Base-by-base conservation (phyloP, 75 land plant species). In the Cunninghamia lanceolata region DNA sequence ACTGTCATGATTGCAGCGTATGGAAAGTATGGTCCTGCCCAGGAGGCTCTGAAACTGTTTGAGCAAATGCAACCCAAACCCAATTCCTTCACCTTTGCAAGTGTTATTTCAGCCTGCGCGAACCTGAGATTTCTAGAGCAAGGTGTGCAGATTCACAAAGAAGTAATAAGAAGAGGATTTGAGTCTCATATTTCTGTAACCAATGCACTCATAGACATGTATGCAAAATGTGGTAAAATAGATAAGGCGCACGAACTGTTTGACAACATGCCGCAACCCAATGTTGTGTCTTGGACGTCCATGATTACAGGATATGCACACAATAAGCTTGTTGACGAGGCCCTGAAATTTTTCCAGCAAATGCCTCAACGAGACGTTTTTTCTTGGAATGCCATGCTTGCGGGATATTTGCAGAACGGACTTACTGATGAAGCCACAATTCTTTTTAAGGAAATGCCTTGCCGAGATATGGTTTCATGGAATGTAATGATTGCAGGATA, bases 1-100 rank as follows among this genome's bases (percentile, higher is more conserved):
- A 93, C 92, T 19, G 85, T 94, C 14, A 91, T 95, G 92, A 89
- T 95, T 21, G 84, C 91, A 47, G 91, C 91, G 21, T 91, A 89
- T 63, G 89, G 92, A 0, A 90, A 89, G 83, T 82, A 86, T 80
- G 94, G 90, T 42, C 38, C 25, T 39, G 90, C 88, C 40, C 30
- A 79, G 19, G 90, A 90, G 36, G 95, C 94, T 4, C 68, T 93
- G 4, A 47, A 28, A 1, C 63, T 91, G 88, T 92, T 92, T 35
- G 76, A 86, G 8, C 46, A 71, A 52, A 95, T 95, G 95, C 88
- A 88, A 50, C 53, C 53, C 53, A 50, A 50, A 50, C 53, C 53
- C 53, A 50, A 50, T 50, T 50, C 34, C 74, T 28, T 70, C 30
- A 87, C 88, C 7, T 53, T 89, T 45, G 30, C 82, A 19, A 89